These are phyloP conservation scores for Rubroboletus satanas DNA, from an alignment of 768 basidiomycete genomes.

Conservation along the genomic window DNA sequence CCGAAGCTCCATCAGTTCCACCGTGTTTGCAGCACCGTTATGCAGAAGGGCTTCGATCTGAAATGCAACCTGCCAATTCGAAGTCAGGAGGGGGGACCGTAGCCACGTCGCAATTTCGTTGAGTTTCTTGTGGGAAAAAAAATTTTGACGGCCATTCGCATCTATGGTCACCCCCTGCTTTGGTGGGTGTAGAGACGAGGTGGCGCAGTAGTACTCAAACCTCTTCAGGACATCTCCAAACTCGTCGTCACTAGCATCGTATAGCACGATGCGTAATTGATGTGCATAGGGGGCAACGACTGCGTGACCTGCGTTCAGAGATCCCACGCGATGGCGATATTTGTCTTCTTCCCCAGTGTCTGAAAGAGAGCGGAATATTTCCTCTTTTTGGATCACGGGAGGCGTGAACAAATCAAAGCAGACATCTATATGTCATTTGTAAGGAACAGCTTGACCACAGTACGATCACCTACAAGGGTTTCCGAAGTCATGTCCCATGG, in stretches of 20 bases:
- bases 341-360: conserved; percentile 32
- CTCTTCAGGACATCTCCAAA: conserved; percentile 36
- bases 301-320: conserved; percentile 55
- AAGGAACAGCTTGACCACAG: conserved; percentile 8
- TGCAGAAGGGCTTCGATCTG: conserved; percentile 70
- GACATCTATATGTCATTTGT: conserved; percentile 41
- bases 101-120: conserved; percentile 44
- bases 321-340: conserved; percentile 55
- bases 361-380: conserved; percentile 52
- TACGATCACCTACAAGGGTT: conserved; percentile 51
- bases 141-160: conserved; percentile 40
- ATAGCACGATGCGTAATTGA: conserved; percentile 62
- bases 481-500: conserved; percentile 54
- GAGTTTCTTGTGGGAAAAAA: conserved; percentile 50
- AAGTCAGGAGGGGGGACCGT: conserved; percentile 35
- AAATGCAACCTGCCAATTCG: conserved; percentile 63
- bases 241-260: conserved; percentile 39
- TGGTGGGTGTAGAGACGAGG: conserved; percentile 42
- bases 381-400: conserved; percentile 56
- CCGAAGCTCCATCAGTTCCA: conserved; percentile 48
- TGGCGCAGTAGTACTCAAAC: conserved; percentile 53
- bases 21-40: conserved; percentile 59
- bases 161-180: conserved; percentile 42
- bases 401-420: conserved; percentile 68
- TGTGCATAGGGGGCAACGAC: conserved; percentile 66